Evolutionary conservation across 202 grass and related monocot species (phyloP).

Genomic region (Schoenoplectus tabernaemontani): DNA sequence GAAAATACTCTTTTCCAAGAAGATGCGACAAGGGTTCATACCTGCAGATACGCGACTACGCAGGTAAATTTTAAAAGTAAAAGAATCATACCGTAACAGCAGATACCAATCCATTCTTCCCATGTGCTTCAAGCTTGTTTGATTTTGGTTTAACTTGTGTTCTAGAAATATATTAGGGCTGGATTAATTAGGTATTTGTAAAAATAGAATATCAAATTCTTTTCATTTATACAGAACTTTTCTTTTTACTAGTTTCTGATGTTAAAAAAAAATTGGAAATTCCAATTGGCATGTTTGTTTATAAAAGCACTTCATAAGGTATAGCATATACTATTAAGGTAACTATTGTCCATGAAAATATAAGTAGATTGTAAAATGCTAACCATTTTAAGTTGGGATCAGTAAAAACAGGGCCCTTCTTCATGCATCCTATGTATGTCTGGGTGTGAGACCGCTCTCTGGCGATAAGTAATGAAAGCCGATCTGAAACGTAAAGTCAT

Average conservation of each 20-base stretch:
- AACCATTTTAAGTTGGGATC: slow-evolving; percentile 97
- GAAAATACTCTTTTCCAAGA: slow-evolving; percentile 91
- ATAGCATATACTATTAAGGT: not conserved
- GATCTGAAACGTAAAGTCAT: slow-evolving; percentile 51
- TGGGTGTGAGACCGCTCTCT: slow-evolving; percentile 76
- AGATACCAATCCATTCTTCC: not conserved
- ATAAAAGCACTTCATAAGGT: not conserved
- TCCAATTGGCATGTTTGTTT: not conserved
- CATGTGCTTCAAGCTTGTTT: not conserved
- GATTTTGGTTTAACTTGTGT: not conserved
- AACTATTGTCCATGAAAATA: not conserved
- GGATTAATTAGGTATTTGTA: not conserved
- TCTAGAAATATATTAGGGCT: not conserved
- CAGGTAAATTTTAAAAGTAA: not conserved
- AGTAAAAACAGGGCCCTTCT: slow-evolving; percentile 97
- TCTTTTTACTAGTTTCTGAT: not conserved
- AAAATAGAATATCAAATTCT: not conserved
- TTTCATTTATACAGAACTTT: not conserved
- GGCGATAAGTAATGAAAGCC: slow-evolving; percentile 88
- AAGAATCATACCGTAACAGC: not conserved
- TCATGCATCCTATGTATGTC: slow-evolving; percentile 99
- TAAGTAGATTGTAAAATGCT: not conserved
- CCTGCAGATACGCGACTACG: slow-evolving; percentile 33
- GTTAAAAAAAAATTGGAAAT: not conserved
- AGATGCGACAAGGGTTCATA: slow-evolving; percentile 80